These are phyloP conservation scores for Lolium multiflorum DNA, from an alignment of 176 grass and related monocot species.

Conservation along the genomic window DNA sequence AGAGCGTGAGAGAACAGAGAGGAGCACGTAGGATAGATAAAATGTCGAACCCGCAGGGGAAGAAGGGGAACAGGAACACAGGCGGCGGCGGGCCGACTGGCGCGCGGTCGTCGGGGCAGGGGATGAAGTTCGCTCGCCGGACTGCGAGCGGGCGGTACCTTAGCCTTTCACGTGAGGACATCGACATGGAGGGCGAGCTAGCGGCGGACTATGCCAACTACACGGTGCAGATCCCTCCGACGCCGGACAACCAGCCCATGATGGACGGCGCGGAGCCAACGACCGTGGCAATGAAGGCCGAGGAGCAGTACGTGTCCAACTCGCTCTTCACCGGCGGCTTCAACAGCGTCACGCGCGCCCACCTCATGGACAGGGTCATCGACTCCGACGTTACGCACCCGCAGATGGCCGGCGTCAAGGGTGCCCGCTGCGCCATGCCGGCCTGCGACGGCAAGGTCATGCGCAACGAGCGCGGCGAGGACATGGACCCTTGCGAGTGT, in stretches of 20 bases:
- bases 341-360: constrained; percentile 93
- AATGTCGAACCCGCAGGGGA: constrained; percentile 57
- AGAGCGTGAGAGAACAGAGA: too few species aligned
- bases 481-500: constrained; percentile 88
- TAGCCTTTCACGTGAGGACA: constrained; percentile 84
- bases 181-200: constrained; percentile 78
- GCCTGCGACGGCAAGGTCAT: constrained; percentile 91
- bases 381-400: constrained; percentile 78
- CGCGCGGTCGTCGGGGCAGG: constrained; percentile 43
- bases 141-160: constrained; percentile 87
- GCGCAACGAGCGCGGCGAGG: constrained; percentile 78
- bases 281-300: constrained; percentile 80
- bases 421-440: constrained; percentile 76
- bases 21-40: not conserved
- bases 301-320: constrained; percentile 96
- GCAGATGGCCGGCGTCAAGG: constrained; percentile 83
- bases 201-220: constrained; percentile 89
- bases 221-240: constrained; percentile 94
- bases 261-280: constrained; percentile 41
- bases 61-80: constrained; percentile 62
- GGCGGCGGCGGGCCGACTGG: constrained; percentile 32
- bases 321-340: constrained; percentile 94
- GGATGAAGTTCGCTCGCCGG: constrained; percentile 86
- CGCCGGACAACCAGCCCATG: constrained; percentile 98
- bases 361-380: constrained; percentile 96